Evolutionary conservation across 2,329 filamentous ascomycete species (phyloP), one percentile per base, ranked within the genome.

Genomic region (Trichothecium roseum): DNA sequence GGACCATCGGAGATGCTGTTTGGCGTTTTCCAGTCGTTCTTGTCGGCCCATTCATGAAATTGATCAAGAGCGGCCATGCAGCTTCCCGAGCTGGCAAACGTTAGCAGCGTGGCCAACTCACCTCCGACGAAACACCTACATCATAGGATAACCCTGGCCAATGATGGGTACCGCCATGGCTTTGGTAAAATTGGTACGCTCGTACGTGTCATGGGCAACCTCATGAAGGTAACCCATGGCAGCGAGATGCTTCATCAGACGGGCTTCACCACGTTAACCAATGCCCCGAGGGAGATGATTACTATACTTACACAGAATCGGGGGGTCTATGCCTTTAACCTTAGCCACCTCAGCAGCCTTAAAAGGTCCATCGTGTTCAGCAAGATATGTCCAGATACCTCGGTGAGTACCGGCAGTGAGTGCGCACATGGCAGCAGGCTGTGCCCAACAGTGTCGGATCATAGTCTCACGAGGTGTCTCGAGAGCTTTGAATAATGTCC

Each of bases 391-490:
- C 51, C 56, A 64, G 8, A 63, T 45, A 4, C 59, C 57, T n/a
- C 47, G 45, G 4, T 62, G 52, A 0, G 56, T 47, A 15, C 58
- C 57, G 5, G 46, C 41, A n/a, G 42, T 50, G 28, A 59, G 35
- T 3, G 47, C 52, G 6, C 45, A 41, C 5, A 49, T 34, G 2
- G 45, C 44, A 13, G 44, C 45, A 8, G 50, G 45, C 45, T 68
- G 54, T 0, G 60, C 62, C 62, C 64, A 69, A 40, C 48, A 54
- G 30, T 68, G 62, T 37, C 60, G 54, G 36, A 68, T 54, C 54
- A 68, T 66, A 0, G 63, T 62, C 47, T 70, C 66, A 6, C 64
- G 53, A 0, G 66, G 66, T 1, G 62, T 67, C 42, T 69, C 64
- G 0, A 64, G 48, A 0, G 60, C 54, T 18, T 52, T 48, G 22